Conservation (phyloP, 148 eudicot genomes). For the Drosera capensis region DNA sequence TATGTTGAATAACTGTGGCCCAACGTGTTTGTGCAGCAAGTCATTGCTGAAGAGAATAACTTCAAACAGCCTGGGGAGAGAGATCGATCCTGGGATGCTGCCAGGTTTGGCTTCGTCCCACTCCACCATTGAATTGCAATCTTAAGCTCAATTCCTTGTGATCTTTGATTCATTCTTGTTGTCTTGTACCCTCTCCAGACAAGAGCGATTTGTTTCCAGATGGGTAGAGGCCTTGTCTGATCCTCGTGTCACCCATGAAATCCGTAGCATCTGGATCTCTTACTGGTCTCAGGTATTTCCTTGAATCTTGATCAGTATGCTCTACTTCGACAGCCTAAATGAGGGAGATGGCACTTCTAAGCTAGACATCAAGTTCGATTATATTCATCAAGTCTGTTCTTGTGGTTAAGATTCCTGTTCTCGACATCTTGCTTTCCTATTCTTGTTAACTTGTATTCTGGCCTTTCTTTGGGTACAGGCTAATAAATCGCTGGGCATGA, state of each 20-base stretch:
- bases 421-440: neutral
- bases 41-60: slow-evolving; percentile 61
- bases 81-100: slow-evolving; percentile 55
- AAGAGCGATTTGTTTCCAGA: slow-evolving; percentile 55
- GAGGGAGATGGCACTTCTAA: neutral
- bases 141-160: no score
- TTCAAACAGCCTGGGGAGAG: slow-evolving; percentile 85
- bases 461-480: neutral
- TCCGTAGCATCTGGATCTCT: slow-evolving; percentile 70
- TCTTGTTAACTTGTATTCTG: neutral
- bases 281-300: slow-evolving; percentile 57
- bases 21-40: slow-evolving; percentile 17
- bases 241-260: slow-evolving; percentile 64
- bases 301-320: no score
- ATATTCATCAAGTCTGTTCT: neutral
- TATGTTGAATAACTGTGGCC: no score
- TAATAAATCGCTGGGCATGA: slow-evolving; percentile 6
- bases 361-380: neutral
- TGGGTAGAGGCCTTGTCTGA: slow-evolving; percentile 59
- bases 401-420: neutral
- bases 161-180: no score
- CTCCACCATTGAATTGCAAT: no score
- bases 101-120: slow-evolving; percentile 26
- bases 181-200: slow-evolving; percentile 55
- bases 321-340: neutral